phyloP scores from a whole-genome alignment of 2,329 filamentous ascomycete species.

The Sporothrix euskadiensis region DNA sequence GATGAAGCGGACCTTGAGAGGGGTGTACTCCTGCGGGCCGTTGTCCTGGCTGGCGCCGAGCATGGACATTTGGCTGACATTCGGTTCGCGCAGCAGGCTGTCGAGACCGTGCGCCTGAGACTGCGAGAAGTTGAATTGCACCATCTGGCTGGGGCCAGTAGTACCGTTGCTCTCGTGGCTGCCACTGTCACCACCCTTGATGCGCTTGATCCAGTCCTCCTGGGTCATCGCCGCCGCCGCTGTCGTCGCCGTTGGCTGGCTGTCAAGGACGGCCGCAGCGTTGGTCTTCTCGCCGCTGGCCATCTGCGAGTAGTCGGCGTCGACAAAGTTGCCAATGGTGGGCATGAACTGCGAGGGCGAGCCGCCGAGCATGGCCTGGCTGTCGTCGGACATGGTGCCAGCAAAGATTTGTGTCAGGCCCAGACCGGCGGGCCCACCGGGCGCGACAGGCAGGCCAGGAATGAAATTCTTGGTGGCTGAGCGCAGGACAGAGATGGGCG shows the following conservation, averaged over 20 bases:
- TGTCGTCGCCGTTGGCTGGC: constrained; percentile 39
- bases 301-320: constrained; percentile 60
- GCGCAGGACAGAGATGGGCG: constrained; percentile 65
- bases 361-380: constrained; percentile 43
- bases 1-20: constrained; percentile 67
- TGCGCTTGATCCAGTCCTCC: constrained; percentile 35
- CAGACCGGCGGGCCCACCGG: constrained; percentile 60
- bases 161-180: constrained; percentile 34
- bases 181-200: constrained; percentile 19
- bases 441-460: constrained; percentile 62
- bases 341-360: constrained; percentile 56
- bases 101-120: constrained; percentile 61
- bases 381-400: constrained; percentile 73
- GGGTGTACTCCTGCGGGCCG: constrained; percentile 73
- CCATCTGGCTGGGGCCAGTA: constrained; percentile 39
- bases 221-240: constrained; percentile 35
- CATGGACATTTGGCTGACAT: constrained; percentile 64
- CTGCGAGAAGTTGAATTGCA: constrained; percentile 61
- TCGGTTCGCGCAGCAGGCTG: constrained; percentile 52
- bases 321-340: constrained; percentile 57
- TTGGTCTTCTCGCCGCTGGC: constrained; percentile 49
- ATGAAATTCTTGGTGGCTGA: constrained; percentile 70
- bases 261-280: constrained; percentile 55
- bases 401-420: constrained; percentile 89
- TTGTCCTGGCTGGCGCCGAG: constrained; percentile 78